phyloP scores from a whole-genome alignment of 2,329 filamentous ascomycete species.

The Cordyceps tenuipes region DNA sequence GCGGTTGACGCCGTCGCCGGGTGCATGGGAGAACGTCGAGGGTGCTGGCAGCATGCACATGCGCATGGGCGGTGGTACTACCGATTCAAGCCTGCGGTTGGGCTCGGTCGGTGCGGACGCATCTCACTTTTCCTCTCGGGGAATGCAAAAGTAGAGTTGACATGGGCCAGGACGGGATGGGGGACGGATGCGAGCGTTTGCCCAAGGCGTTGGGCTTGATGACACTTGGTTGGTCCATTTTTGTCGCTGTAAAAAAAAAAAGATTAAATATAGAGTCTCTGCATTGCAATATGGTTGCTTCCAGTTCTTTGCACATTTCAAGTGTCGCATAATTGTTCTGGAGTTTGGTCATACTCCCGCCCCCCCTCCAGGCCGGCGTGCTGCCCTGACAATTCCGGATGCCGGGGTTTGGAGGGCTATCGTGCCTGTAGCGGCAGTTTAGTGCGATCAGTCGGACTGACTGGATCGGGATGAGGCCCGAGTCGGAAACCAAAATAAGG shows the following conservation, averaged over 20 bases:
- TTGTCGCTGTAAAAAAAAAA: background rate
- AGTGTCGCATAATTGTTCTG: background rate
- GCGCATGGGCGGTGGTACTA: background rate
- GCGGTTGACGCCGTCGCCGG: slow-evolving; percentile 5
- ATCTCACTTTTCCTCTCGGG: background rate
- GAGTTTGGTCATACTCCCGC: background rate
- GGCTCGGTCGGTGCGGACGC: background rate
- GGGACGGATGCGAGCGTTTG: background rate
- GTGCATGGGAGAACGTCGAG: slow-evolving; percentile 5
- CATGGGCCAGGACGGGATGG: no score
- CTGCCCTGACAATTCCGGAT: background rate
- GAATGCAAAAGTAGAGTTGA: background rate
- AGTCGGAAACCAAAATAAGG: no score
- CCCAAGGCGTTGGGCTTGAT: background rate
- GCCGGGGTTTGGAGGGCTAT: background rate
- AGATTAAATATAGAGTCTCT: background rate
- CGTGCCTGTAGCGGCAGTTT: no score
- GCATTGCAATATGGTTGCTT: background rate
- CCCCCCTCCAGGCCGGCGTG: background rate
- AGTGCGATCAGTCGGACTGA: no score
- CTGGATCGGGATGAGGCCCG: no score
- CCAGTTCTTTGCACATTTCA: background rate
- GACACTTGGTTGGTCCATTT: background rate
- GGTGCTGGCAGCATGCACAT: background rate
- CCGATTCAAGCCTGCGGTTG: slow-evolving; percentile 2